These are phyloP conservation scores for Beauveria australis DNA, from an alignment of 2,329 filamentous ascomycete species.

Conservation along the genomic window DNA sequence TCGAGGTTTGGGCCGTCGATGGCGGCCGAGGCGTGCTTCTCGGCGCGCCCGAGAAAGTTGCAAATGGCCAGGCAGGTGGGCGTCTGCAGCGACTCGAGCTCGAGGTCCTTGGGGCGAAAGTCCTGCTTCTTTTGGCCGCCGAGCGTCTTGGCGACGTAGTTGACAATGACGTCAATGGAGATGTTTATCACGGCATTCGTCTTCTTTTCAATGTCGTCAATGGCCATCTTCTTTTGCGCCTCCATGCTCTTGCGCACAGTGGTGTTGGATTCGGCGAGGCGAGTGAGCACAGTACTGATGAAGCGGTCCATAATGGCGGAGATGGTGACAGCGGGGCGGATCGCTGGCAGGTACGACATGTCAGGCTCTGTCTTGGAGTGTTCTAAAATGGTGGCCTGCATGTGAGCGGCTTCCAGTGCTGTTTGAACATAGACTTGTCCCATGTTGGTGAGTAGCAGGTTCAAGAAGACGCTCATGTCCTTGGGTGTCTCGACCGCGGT, in stretches of 20 bases:
- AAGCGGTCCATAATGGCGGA: constrained; percentile 91
- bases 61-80: constrained; percentile 75
- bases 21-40: constrained; percentile 54
- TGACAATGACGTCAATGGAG: constrained; percentile 58
- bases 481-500: constrained; percentile 84
- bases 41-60: constrained; percentile 66
- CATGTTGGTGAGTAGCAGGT: constrained; percentile 78
- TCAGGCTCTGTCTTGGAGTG: constrained; percentile 78
- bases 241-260: constrained; percentile 87
- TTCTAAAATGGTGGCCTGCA: constrained; percentile 70
- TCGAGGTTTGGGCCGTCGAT: constrained; percentile 80
- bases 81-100: constrained; percentile 75
- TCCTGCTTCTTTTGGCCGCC: constrained; percentile 78
- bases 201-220: constrained; percentile 77
- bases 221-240: constrained; percentile 64
- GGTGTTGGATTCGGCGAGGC: constrained; percentile 79
- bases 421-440: constrained; percentile 72
- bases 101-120: constrained; percentile 78
- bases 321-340: constrained; percentile 78
- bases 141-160: constrained; percentile 67
- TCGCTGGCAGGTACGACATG: constrained; percentile 68
- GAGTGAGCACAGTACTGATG: constrained; percentile 81
- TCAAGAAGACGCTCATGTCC: constrained; percentile 78
- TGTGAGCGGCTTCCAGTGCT: constrained; percentile 59
- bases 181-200: constrained; percentile 54